Evolutionary conservation across 2,329 filamentous ascomycete species (phyloP).

Genomic region (Cordyceps pruinosa): DNA sequence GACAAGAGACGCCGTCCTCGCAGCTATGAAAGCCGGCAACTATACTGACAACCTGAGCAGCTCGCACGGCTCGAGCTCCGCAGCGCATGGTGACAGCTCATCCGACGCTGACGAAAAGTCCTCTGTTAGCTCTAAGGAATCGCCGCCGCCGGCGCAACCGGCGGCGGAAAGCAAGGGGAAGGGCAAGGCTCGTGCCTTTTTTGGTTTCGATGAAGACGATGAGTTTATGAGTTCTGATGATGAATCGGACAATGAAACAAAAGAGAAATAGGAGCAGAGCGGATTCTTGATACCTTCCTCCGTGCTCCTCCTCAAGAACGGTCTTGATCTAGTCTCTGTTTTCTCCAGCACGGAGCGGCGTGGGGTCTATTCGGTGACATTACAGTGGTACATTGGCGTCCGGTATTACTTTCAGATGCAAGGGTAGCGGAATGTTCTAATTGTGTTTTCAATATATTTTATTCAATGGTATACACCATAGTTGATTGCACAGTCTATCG

Average conservation of each 20-base stretch:
- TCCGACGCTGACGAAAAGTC: slow-evolving; percentile 32
- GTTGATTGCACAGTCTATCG: slow-evolving; percentile 22
- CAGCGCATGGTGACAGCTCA: slow-evolving; percentile 22
- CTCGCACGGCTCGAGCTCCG: slow-evolving; percentile 41
- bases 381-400: neutral
- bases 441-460: neutral
- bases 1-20: slow-evolving; percentile 68
- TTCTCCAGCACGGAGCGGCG: too few relatives aligned
- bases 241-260: slow-evolving; percentile 39
- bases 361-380: neutral
- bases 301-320: too few relatives aligned
- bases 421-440: slow-evolving; percentile 10
- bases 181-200: slow-evolving; percentile 47
- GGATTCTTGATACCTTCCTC: too few relatives aligned
- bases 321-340: too few relatives aligned
- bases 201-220: slow-evolving; percentile 74
- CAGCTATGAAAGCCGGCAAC: slow-evolving; percentile 58
- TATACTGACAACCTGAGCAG: slow-evolving; percentile 55
- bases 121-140: slow-evolving; percentile 38
- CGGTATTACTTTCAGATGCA: neutral
- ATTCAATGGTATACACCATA: slow-evolving; percentile 12
- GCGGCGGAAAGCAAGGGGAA: slow-evolving; percentile 30
- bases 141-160: slow-evolving; percentile 40
- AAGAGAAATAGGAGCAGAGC: too few relatives aligned
- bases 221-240: slow-evolving; percentile 65